phyloP scores from a whole-genome alignment of 2,329 filamentous ascomycete genomes.

The Aureobasidium sp. region DNA sequence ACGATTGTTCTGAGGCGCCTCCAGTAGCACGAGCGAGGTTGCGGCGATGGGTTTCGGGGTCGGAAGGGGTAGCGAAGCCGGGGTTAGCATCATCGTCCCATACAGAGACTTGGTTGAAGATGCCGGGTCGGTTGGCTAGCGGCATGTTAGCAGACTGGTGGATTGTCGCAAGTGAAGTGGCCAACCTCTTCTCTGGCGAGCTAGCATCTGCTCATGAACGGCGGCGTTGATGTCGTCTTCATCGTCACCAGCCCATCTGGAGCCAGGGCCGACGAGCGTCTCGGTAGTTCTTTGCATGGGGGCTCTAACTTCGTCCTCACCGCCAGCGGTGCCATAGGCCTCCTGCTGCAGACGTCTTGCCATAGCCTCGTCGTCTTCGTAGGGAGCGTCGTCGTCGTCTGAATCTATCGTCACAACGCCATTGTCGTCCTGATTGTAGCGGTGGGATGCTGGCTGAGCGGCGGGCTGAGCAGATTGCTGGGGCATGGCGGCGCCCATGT shows the following conservation, averaged over 20 bases:
- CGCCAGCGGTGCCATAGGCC: constrained; percentile 59
- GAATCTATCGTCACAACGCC: constrained; percentile 71
- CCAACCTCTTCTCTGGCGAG: constrained; percentile 36
- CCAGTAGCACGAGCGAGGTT: constrained; percentile 56
- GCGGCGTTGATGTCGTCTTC: constrained; percentile 53
- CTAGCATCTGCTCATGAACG: constrained; percentile 56
- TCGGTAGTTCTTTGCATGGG: constrained; percentile 89
- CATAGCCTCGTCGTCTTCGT: constrained; percentile 89
- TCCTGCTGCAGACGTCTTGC: constrained; percentile 88
- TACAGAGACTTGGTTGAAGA: constrained; percentile 63
- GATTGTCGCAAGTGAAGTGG: constrained; percentile 25
- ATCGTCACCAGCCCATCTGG: constrained; percentile 40
- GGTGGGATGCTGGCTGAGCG: constrained; percentile 26
- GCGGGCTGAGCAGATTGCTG: constrained; percentile 31
- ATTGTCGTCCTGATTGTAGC: constrained; percentile 45
- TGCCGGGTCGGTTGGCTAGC: constrained; percentile 45
- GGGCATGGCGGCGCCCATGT: constrained; percentile 34
- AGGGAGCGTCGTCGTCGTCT: constrained; percentile 56
- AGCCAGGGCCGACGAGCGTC: constrained; percentile 67
- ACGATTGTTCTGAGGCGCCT: constrained; percentile 57
- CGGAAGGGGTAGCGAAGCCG: constrained; percentile 23
- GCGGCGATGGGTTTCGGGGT: constrained; percentile 44
- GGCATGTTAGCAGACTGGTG: constrained; percentile 31
- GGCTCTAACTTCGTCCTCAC: constrained; percentile 65
- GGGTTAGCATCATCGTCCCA: constrained; percentile 48